Conservation (phyloP, 768 basidiomycete genomes). For the Trametes sanguinea region DNA sequence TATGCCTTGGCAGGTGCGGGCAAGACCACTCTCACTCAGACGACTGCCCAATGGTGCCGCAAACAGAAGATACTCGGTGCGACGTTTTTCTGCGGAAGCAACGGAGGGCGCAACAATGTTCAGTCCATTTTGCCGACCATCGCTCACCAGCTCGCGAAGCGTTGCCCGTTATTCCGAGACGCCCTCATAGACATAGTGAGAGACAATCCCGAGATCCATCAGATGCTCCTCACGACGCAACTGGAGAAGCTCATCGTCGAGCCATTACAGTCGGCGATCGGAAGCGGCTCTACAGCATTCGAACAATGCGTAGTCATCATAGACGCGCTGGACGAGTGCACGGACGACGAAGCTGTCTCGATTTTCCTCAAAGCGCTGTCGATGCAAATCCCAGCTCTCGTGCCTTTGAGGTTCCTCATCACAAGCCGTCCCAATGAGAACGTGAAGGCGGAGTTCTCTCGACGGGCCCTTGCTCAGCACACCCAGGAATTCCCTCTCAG, state of each 20-base stretch:
- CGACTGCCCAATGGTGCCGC: not conserved
- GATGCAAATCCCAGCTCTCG: not conserved
- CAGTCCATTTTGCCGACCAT: slow-evolving; percentile 17
- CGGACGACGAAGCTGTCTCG: slow-evolving; percentile 4
- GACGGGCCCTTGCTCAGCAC: not conserved
- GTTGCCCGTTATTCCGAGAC: not conserved
- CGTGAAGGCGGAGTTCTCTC: not conserved
- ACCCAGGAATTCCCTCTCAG: not conserved
- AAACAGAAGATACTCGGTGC: slow-evolving; percentile 11
- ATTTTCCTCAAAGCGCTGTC: slow-evolving; percentile 8
- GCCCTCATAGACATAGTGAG: not conserved
- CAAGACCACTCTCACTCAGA: slow-evolving; percentile 16
- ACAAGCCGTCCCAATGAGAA: slow-evolving; percentile 17
- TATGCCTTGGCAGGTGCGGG: slow-evolving; percentile 18
- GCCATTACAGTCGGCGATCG: not conserved
- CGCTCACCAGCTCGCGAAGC: slow-evolving; percentile 10
- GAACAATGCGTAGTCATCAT: slow-evolving; percentile 9
- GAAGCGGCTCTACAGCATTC: not conserved
- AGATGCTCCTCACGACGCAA: not conserved
- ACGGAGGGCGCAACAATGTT: slow-evolving; percentile 12
- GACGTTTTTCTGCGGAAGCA: slow-evolving; percentile 22
- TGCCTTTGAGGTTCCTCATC: slow-evolving; percentile 18
- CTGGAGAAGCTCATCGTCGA: slow-evolving; percentile 16
- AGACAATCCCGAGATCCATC: not conserved
- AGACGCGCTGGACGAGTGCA: slow-evolving; percentile 26